Evolutionary conservation across 768 basidiomycete genomes (phyloP).

Genomic region (Suillus plorans): DNA sequence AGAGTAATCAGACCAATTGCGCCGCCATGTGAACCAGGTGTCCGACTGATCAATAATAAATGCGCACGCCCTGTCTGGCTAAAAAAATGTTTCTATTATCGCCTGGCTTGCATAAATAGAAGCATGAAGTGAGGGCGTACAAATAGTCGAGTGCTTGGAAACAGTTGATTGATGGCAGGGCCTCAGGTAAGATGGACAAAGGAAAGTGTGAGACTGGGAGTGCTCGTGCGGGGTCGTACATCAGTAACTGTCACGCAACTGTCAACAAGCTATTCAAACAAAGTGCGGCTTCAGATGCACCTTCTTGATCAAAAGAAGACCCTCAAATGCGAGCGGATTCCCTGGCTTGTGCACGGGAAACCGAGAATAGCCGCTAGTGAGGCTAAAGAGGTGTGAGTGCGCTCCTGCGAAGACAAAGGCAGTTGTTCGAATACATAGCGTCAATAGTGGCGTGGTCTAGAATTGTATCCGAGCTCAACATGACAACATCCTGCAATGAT

Average conservation of each 20-base stretch:
- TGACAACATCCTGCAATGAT: constrained; percentile 68
- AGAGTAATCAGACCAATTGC: constrained; percentile 90
- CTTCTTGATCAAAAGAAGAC: constrained; percentile 83
- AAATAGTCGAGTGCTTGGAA: constrained; percentile 95
- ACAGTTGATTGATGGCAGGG: constrained; percentile 83
- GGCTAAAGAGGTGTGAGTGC: constrained; percentile 33
- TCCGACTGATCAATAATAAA: constrained; percentile 80
- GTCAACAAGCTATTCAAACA: constrained; percentile 9
- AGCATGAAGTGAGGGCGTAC: constrained; percentile 37
- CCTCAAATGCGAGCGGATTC: constrained; percentile 69
- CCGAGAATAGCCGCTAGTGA: constrained; percentile 83
- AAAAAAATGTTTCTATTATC: neutral
- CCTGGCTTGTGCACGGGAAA: constrained; percentile 84
- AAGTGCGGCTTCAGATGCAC: constrained; percentile 33
- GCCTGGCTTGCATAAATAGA: neutral
- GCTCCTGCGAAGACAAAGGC: constrained; percentile 2
- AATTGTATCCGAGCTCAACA: constrained; percentile 72
- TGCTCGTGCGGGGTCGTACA: constrained; percentile 80
- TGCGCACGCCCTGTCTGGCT: constrained; percentile 96
- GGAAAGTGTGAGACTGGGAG: constrained; percentile 73
- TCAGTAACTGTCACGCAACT: constrained; percentile 63
- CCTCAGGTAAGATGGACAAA: constrained; percentile 87
- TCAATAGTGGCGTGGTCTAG: constrained; percentile 81
- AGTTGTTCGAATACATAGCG: constrained; percentile 49
- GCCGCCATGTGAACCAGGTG: constrained; percentile 83